Conservation (phyloP, 352 stramenopile species). For the Pythium brassicae region DNA sequence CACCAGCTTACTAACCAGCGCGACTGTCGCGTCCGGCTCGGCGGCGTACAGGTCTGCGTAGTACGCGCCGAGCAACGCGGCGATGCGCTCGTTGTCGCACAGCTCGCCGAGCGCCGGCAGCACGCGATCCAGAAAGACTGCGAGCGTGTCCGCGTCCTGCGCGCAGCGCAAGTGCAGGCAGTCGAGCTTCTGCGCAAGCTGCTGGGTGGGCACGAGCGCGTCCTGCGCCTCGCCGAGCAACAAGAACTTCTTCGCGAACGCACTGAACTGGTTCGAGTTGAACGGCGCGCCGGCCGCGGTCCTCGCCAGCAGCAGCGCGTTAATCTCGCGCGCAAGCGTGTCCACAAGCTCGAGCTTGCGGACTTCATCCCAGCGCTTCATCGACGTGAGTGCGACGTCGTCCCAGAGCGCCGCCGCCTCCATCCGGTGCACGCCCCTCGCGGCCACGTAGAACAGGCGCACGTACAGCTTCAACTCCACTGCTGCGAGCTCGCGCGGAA, state of each 20-base stretch:
- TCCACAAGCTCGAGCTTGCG: slow-evolving; percentile 35
- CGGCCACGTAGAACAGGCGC: slow-evolving; percentile 56
- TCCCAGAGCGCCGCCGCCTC: slow-evolving; percentile 53
- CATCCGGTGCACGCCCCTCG: slow-evolving; percentile 38
- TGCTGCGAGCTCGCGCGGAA: slow-evolving; percentile 46
- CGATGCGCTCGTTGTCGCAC: slow-evolving; percentile 46
- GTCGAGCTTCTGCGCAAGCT: slow-evolving; percentile 45
- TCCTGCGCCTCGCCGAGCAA: slow-evolving; percentile 33
- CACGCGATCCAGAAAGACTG: slow-evolving; percentile 43
- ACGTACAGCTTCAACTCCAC: slow-evolving; percentile 54
- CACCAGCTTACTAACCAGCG: slow-evolving; percentile 42
- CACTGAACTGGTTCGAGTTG: slow-evolving; percentile 44
- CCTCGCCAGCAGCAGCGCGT: slow-evolving; percentile 38
- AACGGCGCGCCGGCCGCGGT: slow-evolving; percentile 23
- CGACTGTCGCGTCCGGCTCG: slow-evolving; percentile 19
- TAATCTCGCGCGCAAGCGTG: slow-evolving; percentile 47
- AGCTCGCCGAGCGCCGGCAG: slow-evolving; percentile 49
- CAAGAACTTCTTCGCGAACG: slow-evolving; percentile 48
- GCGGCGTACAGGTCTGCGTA: slow-evolving; percentile 28
- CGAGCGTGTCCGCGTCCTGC: slow-evolving; percentile 13
- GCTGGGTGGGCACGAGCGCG: slow-evolving; percentile 16
- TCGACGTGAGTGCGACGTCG: slow-evolving; percentile 25
- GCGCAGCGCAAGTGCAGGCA: slow-evolving; percentile 39
- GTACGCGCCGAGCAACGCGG: slow-evolving; percentile 30
- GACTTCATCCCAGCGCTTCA: slow-evolving; percentile 35